Percentiles rank a stretch among this genome's conserved stretches.
phyloP scores from a whole-genome alignment of 148 eudicot species.

The Fagopyrum esculentum region DNA sequence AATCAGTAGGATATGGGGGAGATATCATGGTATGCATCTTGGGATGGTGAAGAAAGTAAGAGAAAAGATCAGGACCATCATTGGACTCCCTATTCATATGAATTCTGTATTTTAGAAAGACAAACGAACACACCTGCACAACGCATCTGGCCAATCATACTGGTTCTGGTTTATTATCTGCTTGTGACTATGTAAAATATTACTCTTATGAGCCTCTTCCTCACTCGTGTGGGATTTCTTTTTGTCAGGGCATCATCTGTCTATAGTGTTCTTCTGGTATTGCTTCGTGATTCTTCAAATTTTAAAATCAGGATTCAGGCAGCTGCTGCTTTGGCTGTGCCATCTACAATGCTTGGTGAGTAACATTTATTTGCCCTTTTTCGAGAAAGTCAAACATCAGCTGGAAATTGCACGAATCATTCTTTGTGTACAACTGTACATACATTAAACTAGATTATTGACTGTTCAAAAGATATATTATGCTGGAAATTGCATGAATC shows the following conservation, averaged over 20 bases:
- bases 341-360: constrained; percentile 56
- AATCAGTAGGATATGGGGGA: neutral
- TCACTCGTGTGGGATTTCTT: neutral
- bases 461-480: neutral
- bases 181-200: neutral
- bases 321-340: constrained; percentile 97
- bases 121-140: neutral
- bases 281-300: constrained; percentile 90
- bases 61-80: neutral
- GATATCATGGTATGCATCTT: neutral
- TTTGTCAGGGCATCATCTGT: constrained; percentile 79
- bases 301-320: constrained; percentile 95
- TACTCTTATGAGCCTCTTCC: neutral
- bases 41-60: neutral
- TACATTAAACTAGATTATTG: neutral
- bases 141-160: neutral
- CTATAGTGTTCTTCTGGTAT: constrained; percentile 66
- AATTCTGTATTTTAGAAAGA: neutral
- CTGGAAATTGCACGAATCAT: neutral
- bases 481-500: neutral
- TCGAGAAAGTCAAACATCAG: neutral
- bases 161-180: neutral
- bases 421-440: neutral
- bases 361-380: neutral
- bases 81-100: neutral